Evolutionary conservation across 1,139 yeast species (phyloP), one percentile per base, ranked within the genome.

Genomic region (Geotrichum carabidarum): DNA sequence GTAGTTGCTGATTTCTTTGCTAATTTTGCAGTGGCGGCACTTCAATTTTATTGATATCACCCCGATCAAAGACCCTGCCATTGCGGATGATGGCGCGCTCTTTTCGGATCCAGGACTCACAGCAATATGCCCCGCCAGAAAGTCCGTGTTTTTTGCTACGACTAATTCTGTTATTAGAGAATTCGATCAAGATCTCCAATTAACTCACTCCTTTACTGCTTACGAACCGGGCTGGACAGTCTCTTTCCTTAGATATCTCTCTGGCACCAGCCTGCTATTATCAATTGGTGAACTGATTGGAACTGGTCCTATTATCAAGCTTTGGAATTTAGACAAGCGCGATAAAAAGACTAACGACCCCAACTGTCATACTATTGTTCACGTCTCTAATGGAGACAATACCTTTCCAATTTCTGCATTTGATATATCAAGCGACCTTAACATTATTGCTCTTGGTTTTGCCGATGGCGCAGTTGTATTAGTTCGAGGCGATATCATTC

Each of bases 391-490:
- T 62, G 86, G 83, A 6, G 78, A 77, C 52, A 87, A 88, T 63
- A 79, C 86, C 6, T 85, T 74, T 60, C 96, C 96, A 0, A 72
- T 88, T 48, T 82, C 95, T 9, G 81, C 87, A 41, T 78, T 86
- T 58, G 76, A 78, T 30, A 73, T 80, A 55, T 78, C 81, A 37
- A 63, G 68, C 2, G 86, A 84, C 60, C 75, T 83, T 56, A 75
- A 87, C 0, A 80, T 89, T 52, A 68, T 89, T 4, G 95, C 87
- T 0, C 72, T 90, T 38, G 98, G 99, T 0, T 90, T 83, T 66
- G 84, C 95, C 18, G 87, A 90, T 68, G 99, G 99, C 7, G 78
- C 83, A 31, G 93, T 91, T 1, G 74, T 91, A 6, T 72, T 91
- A 3, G 80, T 91, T 0, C 72, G 98, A 58, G 99, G 99, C 6